Evolutionary conservation across 2,329 filamentous ascomycete species (phyloP).

Genomic region (Zarea fungicola): DNA sequence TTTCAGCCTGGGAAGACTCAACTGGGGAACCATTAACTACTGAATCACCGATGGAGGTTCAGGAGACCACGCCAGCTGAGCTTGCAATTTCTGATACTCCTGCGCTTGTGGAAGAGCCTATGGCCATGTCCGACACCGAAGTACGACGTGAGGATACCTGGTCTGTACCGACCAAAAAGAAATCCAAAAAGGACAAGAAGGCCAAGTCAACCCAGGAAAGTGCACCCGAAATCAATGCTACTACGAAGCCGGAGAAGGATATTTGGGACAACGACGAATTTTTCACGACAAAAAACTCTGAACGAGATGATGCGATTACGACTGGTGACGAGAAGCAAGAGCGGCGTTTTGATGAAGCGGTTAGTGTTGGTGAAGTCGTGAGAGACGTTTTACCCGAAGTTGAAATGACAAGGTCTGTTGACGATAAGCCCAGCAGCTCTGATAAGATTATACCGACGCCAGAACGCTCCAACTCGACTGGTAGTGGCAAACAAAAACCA

Average conservation of each 20-base stretch:
- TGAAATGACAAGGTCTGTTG: slow-evolving; percentile 14
- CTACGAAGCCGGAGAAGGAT: slow-evolving; percentile 18
- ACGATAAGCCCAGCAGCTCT: slow-evolving; percentile 11
- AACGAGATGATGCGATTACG: slow-evolving; percentile 6
- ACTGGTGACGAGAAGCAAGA: slow-evolving; percentile 12
- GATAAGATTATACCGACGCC: slow-evolving; percentile 4
- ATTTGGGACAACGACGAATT: slow-evolving; percentile 22
- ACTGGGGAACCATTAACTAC: not conserved
- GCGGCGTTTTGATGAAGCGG: slow-evolving; percentile 11
- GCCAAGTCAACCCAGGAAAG: slow-evolving; percentile 17
- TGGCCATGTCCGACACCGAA: not conserved
- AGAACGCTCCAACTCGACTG: not conserved
- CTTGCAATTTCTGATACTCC: not conserved
- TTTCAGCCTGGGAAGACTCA: slow-evolving; percentile 1
- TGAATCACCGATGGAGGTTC: not conserved
- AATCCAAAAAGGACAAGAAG: slow-evolving; percentile 35
- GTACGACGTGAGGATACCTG: slow-evolving; percentile 2
- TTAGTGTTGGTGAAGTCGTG: slow-evolving; percentile 13
- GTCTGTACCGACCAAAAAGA: slow-evolving; percentile 11
- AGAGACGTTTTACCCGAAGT: slow-evolving; percentile 10
- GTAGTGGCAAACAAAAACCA: not conserved
- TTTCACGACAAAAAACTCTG: slow-evolving; percentile 12
- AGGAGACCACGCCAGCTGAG: not conserved
- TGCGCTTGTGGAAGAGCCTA: slow-evolving; percentile 2
- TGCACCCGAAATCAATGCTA: not conserved